phyloP scores from a whole-genome alignment of 2,329 filamentous ascomycete species.

The Leptodontidium sp. region DNA sequence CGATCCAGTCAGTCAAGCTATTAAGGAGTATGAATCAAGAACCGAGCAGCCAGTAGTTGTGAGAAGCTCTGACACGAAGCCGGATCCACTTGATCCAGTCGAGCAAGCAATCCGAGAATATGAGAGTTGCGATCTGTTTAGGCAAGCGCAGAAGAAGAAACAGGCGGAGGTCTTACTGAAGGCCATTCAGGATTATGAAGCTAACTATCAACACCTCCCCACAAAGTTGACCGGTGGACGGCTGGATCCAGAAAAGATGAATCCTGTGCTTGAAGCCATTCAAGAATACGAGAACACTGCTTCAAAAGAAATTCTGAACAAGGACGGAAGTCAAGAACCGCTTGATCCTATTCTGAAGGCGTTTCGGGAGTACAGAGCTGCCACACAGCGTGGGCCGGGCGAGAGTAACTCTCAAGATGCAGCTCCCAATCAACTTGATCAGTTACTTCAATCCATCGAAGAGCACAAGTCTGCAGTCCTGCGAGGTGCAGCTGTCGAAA shows the following conservation, averaged over 20 bases:
- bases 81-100: constrained; percentile 16
- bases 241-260: constrained; percentile 3
- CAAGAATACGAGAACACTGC: constrained; percentile 16
- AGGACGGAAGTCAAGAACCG: constrained; percentile 1
- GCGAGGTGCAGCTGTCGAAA: background rate
- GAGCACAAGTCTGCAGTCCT: background rate
- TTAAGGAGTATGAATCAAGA: constrained; percentile 9
- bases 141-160: constrained; percentile 15
- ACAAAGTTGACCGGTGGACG: constrained; percentile 9
- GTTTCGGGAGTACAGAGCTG: constrained; percentile 18
- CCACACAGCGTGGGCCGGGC: background rate
- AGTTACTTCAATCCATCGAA: constrained; percentile 11
- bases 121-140: constrained; percentile 12
- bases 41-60: background rate
- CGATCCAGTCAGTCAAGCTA: constrained; percentile 15
- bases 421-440: constrained; percentile 1
- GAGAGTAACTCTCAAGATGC: background rate
- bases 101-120: constrained; percentile 21
- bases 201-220: background rate
- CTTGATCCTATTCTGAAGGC: constrained; percentile 24
- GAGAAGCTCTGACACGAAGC: constrained; percentile 1
- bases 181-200: constrained; percentile 28
- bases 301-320: background rate
- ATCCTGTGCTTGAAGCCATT: constrained; percentile 26
- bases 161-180: constrained; percentile 14